A percentile compares a stretch with the other conserved stretches of the same genome.
Evolutionary conservation across 2,329 filamentous ascomycete genomes (phyloP).

Genomic region (Stemphylium lycopersici): DNA sequence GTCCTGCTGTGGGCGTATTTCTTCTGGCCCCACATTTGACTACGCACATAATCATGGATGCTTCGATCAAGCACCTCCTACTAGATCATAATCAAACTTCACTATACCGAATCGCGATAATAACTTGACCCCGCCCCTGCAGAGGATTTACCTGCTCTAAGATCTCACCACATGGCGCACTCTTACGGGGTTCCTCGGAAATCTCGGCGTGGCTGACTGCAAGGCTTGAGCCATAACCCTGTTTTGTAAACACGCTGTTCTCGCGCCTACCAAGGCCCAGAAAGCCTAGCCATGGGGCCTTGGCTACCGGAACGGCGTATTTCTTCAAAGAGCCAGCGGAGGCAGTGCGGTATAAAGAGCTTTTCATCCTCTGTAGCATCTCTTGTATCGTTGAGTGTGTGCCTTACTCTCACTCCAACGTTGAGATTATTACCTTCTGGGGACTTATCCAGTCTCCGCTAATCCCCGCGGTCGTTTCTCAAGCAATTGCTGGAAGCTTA

Average conservation of each 20-base stretch:
- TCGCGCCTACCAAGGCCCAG: background rate
- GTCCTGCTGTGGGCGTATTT: background rate
- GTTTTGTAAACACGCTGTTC: background rate
- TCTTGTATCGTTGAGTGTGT: background rate
- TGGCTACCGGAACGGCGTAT: conserved; percentile 1
- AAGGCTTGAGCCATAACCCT: background rate
- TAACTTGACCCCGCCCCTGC: background rate
- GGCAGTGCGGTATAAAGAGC: conserved; percentile 5
- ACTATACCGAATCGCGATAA: background rate
- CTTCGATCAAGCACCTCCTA: background rate
- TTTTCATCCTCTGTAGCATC: background rate
- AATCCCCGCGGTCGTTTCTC: background rate
- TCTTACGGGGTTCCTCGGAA: background rate
- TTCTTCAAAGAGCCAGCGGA: background rate
- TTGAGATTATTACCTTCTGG: too few species aligned
- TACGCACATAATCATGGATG: background rate
- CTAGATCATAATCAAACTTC: background rate
- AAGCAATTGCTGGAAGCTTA: background rate
- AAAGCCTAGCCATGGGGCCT: background rate
- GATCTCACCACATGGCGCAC: background rate
- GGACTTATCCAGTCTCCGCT: background rate
- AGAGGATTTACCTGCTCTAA: background rate
- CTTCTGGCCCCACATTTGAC: too few species aligned
- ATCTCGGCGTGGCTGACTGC: background rate
- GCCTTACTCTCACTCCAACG: background rate